Evolutionary conservation across 192 early-diverging fungal species (phyloP).

Genomic region (Neocallimastix lanati): DNA sequence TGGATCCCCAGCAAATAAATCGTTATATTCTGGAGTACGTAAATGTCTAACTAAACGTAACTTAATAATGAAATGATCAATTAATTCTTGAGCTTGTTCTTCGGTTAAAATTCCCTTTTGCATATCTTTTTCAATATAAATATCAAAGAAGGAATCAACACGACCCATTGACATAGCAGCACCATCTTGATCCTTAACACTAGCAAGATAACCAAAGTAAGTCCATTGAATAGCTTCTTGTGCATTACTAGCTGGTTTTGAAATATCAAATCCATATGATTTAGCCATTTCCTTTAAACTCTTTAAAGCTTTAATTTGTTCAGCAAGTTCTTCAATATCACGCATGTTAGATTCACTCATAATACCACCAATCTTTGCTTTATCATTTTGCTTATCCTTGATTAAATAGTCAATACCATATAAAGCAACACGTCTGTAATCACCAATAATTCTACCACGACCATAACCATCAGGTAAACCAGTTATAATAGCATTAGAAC

Average conservation of each 20-base stretch:
- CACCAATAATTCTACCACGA: too few relatives aligned
- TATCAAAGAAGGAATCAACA: constrained; percentile 8
- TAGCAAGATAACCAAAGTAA: too few relatives aligned
- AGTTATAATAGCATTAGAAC: too few relatives aligned
- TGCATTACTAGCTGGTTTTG: too few relatives aligned
- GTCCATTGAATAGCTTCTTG: too few relatives aligned
- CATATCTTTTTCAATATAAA: too few relatives aligned
- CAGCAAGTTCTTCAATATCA: constrained; percentile 6
- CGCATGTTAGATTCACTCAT: constrained; percentile 6
- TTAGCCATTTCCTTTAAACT: constrained; percentile 3
- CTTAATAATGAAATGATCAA: constrained; percentile 10
- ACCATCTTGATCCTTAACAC: too few relatives aligned
- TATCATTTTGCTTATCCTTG: constrained; percentile 2
- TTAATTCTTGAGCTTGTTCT: constrained; percentile 7
- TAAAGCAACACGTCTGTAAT: too few relatives aligned
- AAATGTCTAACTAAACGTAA: constrained; percentile 9
- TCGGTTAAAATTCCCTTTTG: constrained; percentile 6
- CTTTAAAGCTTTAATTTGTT: constrained; percentile 7
- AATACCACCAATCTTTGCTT: constrained; percentile 1
- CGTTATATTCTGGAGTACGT: too few relatives aligned
- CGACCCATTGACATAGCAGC: constrained; percentile 9
- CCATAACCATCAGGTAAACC: too few relatives aligned
- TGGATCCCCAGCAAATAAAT: too few relatives aligned
- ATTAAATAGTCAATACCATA: constrained; percentile 8
- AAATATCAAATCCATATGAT: constrained; percentile 7